These are phyloP conservation scores for Lentinula sp. DNA, from an alignment of 768 basidiomycete genomes.

Conservation along the genomic window DNA sequence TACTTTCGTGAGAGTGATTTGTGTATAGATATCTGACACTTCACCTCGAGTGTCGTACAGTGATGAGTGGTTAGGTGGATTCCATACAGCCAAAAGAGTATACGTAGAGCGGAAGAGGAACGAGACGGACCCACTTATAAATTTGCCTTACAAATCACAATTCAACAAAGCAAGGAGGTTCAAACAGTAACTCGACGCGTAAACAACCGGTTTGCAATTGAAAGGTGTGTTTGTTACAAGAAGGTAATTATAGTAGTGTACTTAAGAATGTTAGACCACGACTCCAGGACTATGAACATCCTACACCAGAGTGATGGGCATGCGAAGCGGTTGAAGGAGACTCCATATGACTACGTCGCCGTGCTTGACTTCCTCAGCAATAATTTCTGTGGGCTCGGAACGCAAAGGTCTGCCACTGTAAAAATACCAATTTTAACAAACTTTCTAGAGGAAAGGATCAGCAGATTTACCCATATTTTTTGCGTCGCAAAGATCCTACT, in stretches of 20 bases:
- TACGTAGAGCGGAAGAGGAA: background rate
- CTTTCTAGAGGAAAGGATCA: no score
- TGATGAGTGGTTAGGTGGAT: slow-evolving; percentile 24
- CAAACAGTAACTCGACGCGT: background rate
- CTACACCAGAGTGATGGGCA: background rate
- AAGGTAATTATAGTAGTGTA: background rate
- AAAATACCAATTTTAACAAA: background rate
- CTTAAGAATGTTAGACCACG: background rate
- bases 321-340: background rate
- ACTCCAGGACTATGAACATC: background rate
- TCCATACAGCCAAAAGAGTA: slow-evolving; percentile 31
- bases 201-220: background rate
- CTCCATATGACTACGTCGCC: background rate
- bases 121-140: background rate
- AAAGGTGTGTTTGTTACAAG: background rate
- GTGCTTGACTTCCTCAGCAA: background rate
- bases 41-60: slow-evolving; percentile 10
- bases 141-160: slow-evolving; percentile 4
- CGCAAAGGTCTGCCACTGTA: background rate
- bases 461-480: background rate
- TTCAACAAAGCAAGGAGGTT: background rate
- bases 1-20: slow-evolving; percentile 1
- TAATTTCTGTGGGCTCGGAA: slow-evolving; percentile 1
- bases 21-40: slow-evolving; percentile 2
- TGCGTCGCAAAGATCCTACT: background rate